These are phyloP conservation scores for Malassezia slooffiae DNA, from an alignment of 1,284 basidiomycete species.

Conservation along the genomic window DNA sequence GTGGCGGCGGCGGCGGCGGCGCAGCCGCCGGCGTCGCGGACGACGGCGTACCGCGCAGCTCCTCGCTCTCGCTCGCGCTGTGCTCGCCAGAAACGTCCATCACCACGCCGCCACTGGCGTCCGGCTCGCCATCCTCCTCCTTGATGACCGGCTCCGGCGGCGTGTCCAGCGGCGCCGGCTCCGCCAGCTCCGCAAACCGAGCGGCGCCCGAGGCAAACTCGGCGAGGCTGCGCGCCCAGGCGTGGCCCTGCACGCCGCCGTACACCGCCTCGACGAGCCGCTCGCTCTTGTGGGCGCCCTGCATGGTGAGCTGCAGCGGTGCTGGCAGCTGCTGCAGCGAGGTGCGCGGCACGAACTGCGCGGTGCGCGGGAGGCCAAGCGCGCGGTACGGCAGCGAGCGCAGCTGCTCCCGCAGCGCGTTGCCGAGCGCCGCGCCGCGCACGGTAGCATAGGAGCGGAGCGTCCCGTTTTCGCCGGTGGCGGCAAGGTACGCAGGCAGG, in stretches of 20 bases:
- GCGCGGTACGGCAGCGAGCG: constrained; percentile 7
- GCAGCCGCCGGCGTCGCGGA: not conserved
- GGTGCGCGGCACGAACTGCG: constrained; percentile 17
- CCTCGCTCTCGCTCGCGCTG: too few species aligned
- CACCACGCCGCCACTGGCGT: too few species aligned
- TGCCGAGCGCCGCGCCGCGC: constrained; percentile 3
- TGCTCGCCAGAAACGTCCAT: too few species aligned
- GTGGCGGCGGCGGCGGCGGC: not conserved
- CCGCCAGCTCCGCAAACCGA: not conserved
- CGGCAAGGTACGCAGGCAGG: constrained; percentile 10
- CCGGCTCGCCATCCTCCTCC: too few species aligned
- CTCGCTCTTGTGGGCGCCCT: constrained; percentile 13
- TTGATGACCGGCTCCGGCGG: too few species aligned
- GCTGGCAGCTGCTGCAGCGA: constrained; percentile 11
- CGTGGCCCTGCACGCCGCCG: constrained; percentile 19
- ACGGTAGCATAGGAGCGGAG: constrained; percentile 10
- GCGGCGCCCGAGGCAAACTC: constrained; percentile 27
- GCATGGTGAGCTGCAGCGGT: constrained; percentile 11
- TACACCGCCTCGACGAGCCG: constrained; percentile 26
- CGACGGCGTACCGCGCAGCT: not conserved
- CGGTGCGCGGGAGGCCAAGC: constrained; percentile 8
- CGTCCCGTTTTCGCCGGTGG: constrained; percentile 6
- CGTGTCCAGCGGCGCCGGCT: not conserved
- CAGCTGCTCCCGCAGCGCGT: constrained; percentile 9
- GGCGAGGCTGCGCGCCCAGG: constrained; percentile 27